Percentiles rank a stretch among this genome's conserved stretches.
Evolutionary conservation across 257 asterid genomes (phyloP).

Genomic region (Solanum medicagineum): DNA sequence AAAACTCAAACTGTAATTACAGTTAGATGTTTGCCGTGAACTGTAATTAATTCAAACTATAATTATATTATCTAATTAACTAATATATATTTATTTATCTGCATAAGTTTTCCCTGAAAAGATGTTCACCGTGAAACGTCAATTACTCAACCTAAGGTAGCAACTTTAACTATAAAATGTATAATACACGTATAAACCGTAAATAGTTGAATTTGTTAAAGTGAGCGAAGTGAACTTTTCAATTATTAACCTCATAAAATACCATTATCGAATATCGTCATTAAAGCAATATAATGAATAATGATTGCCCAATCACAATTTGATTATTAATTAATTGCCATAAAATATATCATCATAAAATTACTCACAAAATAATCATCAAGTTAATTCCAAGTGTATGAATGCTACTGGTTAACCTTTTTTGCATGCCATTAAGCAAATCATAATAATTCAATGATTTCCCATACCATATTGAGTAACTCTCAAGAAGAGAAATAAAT

Average conservation of each 20-base stretch:
- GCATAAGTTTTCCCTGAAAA: too few relatives aligned
- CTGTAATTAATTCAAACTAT: too few relatives aligned
- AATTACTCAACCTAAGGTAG: not conserved
- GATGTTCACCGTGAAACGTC: too few relatives aligned
- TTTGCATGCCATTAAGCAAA: not conserved
- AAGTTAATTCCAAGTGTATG: not conserved
- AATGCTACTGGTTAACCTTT: not conserved
- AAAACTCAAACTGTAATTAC: too few relatives aligned
- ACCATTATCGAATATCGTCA: not conserved
- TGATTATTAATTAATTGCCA: not conserved
- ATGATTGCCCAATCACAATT: not conserved
- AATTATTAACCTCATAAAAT: not conserved
- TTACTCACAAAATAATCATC: not conserved
- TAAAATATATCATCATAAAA: not conserved
- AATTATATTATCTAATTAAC: too few relatives aligned
- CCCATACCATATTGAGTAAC: not conserved
- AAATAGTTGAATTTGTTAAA: not conserved
- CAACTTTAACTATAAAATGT: not conserved
- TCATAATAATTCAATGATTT: not conserved
- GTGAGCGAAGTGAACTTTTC: not conserved
- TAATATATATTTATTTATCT: too few relatives aligned
- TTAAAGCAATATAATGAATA: not conserved
- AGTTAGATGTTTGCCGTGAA: too few relatives aligned
- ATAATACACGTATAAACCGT: not conserved
- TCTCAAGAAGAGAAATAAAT: slow-evolving; percentile 1